These are phyloP conservation scores for Byssothecium circinans DNA, from an alignment of 2,329 filamentous ascomycete genomes.

Conservation along the genomic window DNA sequence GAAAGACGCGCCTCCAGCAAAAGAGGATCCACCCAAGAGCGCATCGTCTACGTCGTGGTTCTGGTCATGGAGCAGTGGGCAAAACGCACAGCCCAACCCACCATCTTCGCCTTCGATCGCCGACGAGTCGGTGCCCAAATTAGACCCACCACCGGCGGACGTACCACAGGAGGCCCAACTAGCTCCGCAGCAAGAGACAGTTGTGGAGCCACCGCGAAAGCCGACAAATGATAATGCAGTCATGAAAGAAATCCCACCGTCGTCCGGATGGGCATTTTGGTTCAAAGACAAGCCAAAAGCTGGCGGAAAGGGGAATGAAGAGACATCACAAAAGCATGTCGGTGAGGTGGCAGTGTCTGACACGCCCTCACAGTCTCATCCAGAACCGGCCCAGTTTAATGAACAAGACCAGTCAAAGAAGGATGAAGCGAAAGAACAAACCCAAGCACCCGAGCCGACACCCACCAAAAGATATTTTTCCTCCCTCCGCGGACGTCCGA, in stretches of 20 bases:
- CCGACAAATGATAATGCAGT: constrained; percentile 7
- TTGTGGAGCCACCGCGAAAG: constrained; percentile 14
- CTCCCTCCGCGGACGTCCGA: constrained; percentile 37
- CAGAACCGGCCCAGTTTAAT: constrained; percentile 56
- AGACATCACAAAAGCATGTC: constrained; percentile 59
- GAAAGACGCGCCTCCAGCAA: constrained; percentile 15
- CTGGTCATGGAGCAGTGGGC: constrained; percentile 51
- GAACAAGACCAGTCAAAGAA: constrained; percentile 40
- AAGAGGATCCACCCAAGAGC: constrained; percentile 17
- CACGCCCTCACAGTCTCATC: constrained; percentile 53
- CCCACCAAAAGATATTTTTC: constrained; percentile 30
- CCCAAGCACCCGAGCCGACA: constrained; percentile 20
- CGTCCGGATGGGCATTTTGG: constrained; percentile 81
- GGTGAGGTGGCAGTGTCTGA: constrained; percentile 54
- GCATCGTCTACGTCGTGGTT: constrained; percentile 50
- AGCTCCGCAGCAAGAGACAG: constrained; percentile 2
- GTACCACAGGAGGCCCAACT: constrained; percentile 1
- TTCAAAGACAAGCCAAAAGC: constrained; percentile 60
- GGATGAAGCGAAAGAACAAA: constrained; percentile 21
- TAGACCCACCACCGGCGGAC: constrained; percentile 9
- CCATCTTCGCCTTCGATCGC: constrained; percentile 15
- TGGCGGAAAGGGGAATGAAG: constrained; percentile 57
- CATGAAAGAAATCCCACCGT: constrained; percentile 47
- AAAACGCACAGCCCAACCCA: constrained; percentile 44
- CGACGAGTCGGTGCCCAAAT: constrained; percentile 9